Evolutionary conservation across 1,284 basidiomycete genomes (phyloP), one percentile per base, ranked within the genome.

Genomic region (Vanrija sp.): DNA sequence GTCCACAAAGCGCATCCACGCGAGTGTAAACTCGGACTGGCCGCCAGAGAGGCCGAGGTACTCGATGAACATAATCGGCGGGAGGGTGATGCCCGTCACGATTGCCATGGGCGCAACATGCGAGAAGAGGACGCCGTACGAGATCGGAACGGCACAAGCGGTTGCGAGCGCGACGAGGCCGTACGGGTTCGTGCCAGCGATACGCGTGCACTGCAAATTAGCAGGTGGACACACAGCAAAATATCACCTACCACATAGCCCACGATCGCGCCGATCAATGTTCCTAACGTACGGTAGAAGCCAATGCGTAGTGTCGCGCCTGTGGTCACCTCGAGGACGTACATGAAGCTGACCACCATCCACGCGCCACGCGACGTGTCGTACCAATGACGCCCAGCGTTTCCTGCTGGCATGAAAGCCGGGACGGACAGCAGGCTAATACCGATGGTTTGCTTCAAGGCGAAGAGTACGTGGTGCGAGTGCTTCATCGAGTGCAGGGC

Each of bases 251-350:
- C 73, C 16, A 79, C 50, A 40, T 72, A 74, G 6, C 73, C 79
- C 5, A 69, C 57, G 3, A 80, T 43, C 0, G 75, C 75, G 15
- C 79, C 79, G 2, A 72, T 59, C 39, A 80, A 67, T 4, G 79
- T 80, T 14, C 79, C 79, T 3, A 76, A 52, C 21, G 77, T 65
- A 14, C 80, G 72, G 49, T 72, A 77, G 16, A 78, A 58, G 0
- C 78, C 78, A 3, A 80, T 65, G 10, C 74, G 69, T 29, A 80
- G 57, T 3, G 77, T 80, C 5, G 78, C 78, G 1, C 79, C 80
- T 0, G 78, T 79, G 7, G 75, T 76, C 12, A 76, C 72, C 48
- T 81, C 80, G 29, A 81, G 61, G 10, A 78, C 78, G 57, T 77
- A 80, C 58, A 80, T 72, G 64, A 72, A 76, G 57, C 71, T 72